phyloP scores from a whole-genome alignment of 805 yeast genomes.

The Candida tammaniensis region DNA sequence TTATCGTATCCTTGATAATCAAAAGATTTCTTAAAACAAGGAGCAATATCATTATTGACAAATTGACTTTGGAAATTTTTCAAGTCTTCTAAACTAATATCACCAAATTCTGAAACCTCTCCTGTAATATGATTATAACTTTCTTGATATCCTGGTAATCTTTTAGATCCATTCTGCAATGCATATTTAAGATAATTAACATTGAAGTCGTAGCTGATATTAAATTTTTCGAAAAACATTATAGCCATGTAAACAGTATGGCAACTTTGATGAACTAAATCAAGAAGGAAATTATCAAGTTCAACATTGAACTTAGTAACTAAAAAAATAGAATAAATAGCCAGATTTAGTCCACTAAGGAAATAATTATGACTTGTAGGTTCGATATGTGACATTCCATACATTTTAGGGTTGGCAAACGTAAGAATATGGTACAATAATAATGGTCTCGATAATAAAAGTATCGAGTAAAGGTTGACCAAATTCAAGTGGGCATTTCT shows the following conservation, averaged over 20 bases:
- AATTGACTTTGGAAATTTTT: slow-evolving; percentile 19
- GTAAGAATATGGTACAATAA: slow-evolving; percentile 27
- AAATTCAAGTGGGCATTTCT: slow-evolving; percentile 21
- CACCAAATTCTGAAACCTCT: slow-evolving; percentile 11
- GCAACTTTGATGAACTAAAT: slow-evolving; percentile 5
- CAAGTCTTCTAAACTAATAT: slow-evolving; percentile 12
- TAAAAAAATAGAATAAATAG: slow-evolving; percentile 7
- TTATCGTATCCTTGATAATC: slow-evolving; percentile 8
- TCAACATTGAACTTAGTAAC: neutral
- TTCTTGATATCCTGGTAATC: neutral
- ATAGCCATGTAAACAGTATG: slow-evolving; percentile 6
- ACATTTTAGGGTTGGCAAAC: slow-evolving; percentile 1
- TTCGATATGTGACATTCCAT: neutral
- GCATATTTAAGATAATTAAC: slow-evolving; percentile 13
- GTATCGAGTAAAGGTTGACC: slow-evolving; percentile 33
- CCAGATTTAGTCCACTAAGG: slow-evolving; percentile 2
- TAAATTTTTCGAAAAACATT: slow-evolving; percentile 11
- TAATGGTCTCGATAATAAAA: slow-evolving; percentile 41
- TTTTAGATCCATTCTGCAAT: neutral
- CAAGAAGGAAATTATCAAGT: neutral
- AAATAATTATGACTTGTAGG: slow-evolving; percentile 2
- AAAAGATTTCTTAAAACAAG: slow-evolving; percentile 6
- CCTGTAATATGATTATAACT: slow-evolving; percentile 10
- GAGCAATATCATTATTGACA: slow-evolving; percentile 16
- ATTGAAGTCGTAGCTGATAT: slow-evolving; percentile 16